Percentiles rank a stretch among this genome's conserved stretches.
Conservation (phyloP, 2,329 filamentous ascomycete genomes). For the Acarospora socialis region DNA sequence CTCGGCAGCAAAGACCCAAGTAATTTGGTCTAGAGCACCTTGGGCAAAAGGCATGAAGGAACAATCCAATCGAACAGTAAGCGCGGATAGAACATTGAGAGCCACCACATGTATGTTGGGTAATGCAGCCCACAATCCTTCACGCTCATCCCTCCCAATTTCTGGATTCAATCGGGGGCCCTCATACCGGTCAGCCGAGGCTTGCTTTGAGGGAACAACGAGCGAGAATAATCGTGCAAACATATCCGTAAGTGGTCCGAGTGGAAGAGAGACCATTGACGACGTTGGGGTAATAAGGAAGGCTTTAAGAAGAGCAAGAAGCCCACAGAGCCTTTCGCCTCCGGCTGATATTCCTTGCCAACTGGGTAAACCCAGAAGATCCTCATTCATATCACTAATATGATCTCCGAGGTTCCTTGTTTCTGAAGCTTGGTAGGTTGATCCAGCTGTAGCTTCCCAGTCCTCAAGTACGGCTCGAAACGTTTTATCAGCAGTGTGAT, state of each 20-base stretch:
- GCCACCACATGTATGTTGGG: slow-evolving; percentile 60
- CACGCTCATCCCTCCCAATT: slow-evolving; percentile 65
- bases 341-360: slow-evolving; percentile 70
- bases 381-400: slow-evolving; percentile 25
- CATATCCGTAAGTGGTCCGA: slow-evolving; percentile 55
- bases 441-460: slow-evolving; percentile 57
- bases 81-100: slow-evolving; percentile 44
- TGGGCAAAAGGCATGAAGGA: slow-evolving; percentile 46
- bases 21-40: slow-evolving; percentile 54
- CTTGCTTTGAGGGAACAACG: slow-evolving; percentile 33
- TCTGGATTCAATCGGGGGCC: slow-evolving; percentile 54
- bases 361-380: slow-evolving; percentile 39
- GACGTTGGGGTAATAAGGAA: slow-evolving; percentile 53
- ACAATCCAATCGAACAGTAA: slow-evolving; percentile 45
- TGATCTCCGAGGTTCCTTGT: slow-evolving; percentile 1
- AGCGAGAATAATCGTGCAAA: slow-evolving; percentile 57
- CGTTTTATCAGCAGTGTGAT: slow-evolving; percentile 59
- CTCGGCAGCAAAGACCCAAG: slow-evolving; percentile 52
- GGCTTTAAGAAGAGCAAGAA: slow-evolving; percentile 50
- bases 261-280: slow-evolving; percentile 48
- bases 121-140: slow-evolving; percentile 59
- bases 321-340: slow-evolving; percentile 49
- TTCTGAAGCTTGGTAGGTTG: slow-evolving; percentile 16
- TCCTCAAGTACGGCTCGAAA: slow-evolving; percentile 69
- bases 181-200: slow-evolving; percentile 29